Evolutionary conservation across 768 basidiomycete genomes (phyloP), one percentile per base, ranked within the genome.

Genomic region (Leucosporidium creatinivorum): DNA sequence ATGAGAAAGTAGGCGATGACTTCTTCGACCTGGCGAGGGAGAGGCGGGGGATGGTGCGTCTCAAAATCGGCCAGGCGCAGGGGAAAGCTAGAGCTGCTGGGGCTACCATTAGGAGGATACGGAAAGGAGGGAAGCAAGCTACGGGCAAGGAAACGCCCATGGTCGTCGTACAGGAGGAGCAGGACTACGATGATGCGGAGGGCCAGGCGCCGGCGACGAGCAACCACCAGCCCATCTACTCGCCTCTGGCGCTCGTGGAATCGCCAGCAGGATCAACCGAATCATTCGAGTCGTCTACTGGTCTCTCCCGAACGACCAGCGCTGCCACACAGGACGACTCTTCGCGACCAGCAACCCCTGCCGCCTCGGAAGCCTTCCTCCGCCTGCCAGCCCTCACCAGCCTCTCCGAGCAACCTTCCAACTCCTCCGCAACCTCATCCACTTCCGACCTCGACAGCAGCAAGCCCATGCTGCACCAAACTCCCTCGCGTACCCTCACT

Each of bases 401-500:
- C 21, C 33, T 49, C n/a, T 49, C 57, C 21, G 48, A 51, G 18
- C 7, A 26, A 13, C 25, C 50, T 51, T 26, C 25, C 58, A 39
- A 25, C 39, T 26, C 26, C 44, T 23, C 28, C 39, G 15, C 36
- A 2, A 36, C 57, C 57, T 19, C 57, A 4, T 58, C 50, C 57
- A 39, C 44, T 31, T 49, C 36, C 28, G 47, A 61, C 17, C 1
- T 12, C 55, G 17, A 25, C 51, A 54, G 25, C 1, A 19, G 7
- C 36, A 36, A 36, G 9, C 9, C 25, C 7, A 19, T 26, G 5
- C 28, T 47, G 8, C 18, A 28, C 12, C 17, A 21, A 15, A 17
- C 61, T 18, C 66, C 61, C 3, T n/a, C 55, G 2, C 62, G 62
- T 19, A 60, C 58, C 15, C 67, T 63, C 58, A 55, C 67, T 10